Base-by-base conservation (phyloP, 2,329 filamentous ascomycete species). In the Colletotrichum kahawae region DNA sequence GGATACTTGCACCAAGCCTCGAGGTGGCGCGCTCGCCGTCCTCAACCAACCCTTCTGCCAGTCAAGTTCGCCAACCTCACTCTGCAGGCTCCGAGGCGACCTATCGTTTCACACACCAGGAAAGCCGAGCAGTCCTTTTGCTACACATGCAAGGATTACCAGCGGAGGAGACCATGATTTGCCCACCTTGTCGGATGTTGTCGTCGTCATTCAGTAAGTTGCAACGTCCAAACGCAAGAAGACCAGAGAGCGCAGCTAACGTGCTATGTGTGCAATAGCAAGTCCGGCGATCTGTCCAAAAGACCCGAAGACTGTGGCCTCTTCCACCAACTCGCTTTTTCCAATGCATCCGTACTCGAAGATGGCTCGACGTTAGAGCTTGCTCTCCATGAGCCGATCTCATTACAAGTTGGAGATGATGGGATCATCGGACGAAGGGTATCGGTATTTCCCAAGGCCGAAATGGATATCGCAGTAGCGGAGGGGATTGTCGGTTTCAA, bases 401-500 rank as follows among this genome's bases (percentile, higher is more conserved):
- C 84, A 0, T 81, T 89, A 1, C 81, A 85, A 70, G 86, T 89
- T 10, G 87, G 87, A 1, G 80, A 81, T 31, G 80, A 86, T 10
- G 88, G 88, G 12, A 87, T 89, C 67, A 89, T 89, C 24, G 88
- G 88, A 1, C 82, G 87, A 6, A 81, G 87, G 12, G 87, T 89
- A 1, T 88, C 87, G 0, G 67, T 89, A 0, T 83, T 81, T 34
- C 80, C 82, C 1, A 76, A 79, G 0, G 70, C 77, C 0, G 62
- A 69, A 1, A 75, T 69, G 77, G 82, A 82, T 13, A 77, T 77
- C 7, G 81, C 87, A 0, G 76, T 88, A 5, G 87, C 87, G 0
- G 87, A 89, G 76, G 88, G 88, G 0, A 87, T 89, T n/a, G 85
- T 89, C 6, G 88, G 88, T 1, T 88, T 87, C 78, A 89, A 89